A percentile compares a stretch with the other conserved stretches of the same genome.
These are phyloP conservation scores for Solanum sejunctum DNA, from an alignment of 257 asterid genomes.

Conservation along the genomic window DNA sequence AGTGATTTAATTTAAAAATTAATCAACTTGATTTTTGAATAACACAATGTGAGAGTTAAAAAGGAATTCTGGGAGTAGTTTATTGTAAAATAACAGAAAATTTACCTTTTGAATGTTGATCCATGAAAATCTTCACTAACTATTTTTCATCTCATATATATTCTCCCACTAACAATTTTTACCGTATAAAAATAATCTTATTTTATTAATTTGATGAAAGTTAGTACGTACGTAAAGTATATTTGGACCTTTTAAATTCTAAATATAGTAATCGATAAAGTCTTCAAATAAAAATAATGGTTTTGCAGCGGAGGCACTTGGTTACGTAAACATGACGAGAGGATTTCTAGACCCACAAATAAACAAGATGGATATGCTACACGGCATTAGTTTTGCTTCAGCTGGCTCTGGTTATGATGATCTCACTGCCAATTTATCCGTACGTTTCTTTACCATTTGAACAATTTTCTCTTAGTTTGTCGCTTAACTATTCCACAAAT, in stretches of 20 bases:
- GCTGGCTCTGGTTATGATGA: slow-evolving; percentile 52
- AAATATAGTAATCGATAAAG: too few relatives aligned
- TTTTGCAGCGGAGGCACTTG: slow-evolving; percentile 30
- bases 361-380: slow-evolving; percentile 22
- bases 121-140: not conserved
- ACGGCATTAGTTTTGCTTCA: slow-evolving; percentile 50
- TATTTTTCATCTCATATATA: too few relatives aligned
- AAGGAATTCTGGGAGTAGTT: too few relatives aligned
- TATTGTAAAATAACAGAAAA: too few relatives aligned
- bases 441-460: not conserved
- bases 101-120: not conserved
- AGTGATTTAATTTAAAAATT: too few relatives aligned
- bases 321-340: slow-evolving; percentile 12
- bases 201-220: not conserved
- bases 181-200: not conserved
- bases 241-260: not conserved
- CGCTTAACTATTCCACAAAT: not conserved
- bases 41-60: too few relatives aligned
- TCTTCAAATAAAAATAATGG: not conserved
- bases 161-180: not conserved
- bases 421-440: slow-evolving; percentile 33
- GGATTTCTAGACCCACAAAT: slow-evolving; percentile 36
- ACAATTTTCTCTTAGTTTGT: too few relatives aligned
- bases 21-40: too few relatives aligned
- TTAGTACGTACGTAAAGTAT: not conserved